phyloP scores from a whole-genome alignment of 208 protist genomes.

The Trypanosoma melophagium region DNA sequence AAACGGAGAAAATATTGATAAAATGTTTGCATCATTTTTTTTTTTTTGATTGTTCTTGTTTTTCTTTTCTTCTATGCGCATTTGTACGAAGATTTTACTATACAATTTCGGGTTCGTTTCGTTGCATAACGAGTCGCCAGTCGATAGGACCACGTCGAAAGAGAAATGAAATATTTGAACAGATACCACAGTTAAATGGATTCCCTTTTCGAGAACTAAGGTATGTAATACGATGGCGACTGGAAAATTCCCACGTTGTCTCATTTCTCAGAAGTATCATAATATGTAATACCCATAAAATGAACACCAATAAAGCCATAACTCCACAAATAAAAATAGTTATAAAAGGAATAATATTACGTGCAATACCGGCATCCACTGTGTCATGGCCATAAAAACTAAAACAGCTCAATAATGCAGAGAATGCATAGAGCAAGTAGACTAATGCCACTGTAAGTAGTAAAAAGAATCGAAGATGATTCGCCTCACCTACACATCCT shows the following conservation, averaged over 20 bases:
- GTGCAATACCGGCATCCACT: constrained; percentile 5
- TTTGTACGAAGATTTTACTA: not conserved
- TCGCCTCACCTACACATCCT: constrained; percentile 79
- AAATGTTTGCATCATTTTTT: not conserved
- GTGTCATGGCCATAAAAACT: constrained; percentile 1
- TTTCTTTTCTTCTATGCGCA: too few species aligned
- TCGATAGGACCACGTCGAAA: constrained; percentile 22
- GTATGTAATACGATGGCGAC: constrained; percentile 29
- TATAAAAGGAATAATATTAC: constrained; percentile 25
- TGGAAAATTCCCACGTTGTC: constrained; percentile 35
- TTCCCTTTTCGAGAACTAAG: constrained; percentile 15
- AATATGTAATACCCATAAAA: constrained; percentile 15
- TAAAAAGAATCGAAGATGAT: constrained; percentile 50
- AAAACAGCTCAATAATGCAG: constrained; percentile 22
- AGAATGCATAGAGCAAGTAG: constrained; percentile 13
- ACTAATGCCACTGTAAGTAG: constrained; percentile 11
- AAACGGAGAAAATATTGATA: not conserved
- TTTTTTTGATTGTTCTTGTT: not conserved
- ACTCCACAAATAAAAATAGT: constrained; percentile 2
- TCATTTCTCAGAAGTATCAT: constrained; percentile 21
- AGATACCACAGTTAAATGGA: constrained; percentile 30
- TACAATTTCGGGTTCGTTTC: constrained; percentile 4
- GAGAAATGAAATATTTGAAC: constrained; percentile 26
- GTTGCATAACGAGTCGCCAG: constrained; percentile 18
- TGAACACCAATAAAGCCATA: constrained; percentile 7